Evolutionary conservation across 2,329 filamentous ascomycete genomes (phyloP), one percentile per base, ranked within the genome.

Genomic region (Akanthomyces muscarius): DNA sequence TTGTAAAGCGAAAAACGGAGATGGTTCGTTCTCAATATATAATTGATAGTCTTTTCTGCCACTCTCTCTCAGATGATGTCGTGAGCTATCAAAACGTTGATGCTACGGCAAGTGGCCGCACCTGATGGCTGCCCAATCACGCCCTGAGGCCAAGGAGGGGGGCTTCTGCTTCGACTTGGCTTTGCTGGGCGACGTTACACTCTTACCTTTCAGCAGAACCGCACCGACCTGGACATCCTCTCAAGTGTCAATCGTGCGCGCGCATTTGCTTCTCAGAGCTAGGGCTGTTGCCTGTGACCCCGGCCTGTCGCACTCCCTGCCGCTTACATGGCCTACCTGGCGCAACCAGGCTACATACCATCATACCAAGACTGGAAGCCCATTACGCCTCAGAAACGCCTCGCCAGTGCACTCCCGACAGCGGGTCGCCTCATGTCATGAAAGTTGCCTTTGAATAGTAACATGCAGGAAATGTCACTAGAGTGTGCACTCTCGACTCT

Each of bases 51-150:
- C 4, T 58, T 21, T 7, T 44, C 23, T 44, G 52, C 36, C 21
- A 44, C 36, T 25, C 21, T 25, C 28, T 11, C 5, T 54, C 13
- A 5, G n/a, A 23, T 8, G 13, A 23, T 33, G 11, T 33, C 21
- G 28, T 45, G 41, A 10, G n/a, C 30, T 47, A 28, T 21, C 21
- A 3, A 10, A 21, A 16, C 52, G 52, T 42, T 11, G 18, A 25
- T 25, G 21, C 18, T 44, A n/a, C n/a, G 33, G 33, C 33, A 36
- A 36, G 30, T 33, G 7, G 6, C 33, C n/a, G n/a, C 42, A 58
- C 42, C 55, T 50, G 13, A 41, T n/a, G 44, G 56, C 56, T 58
- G 44, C 56, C 56, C 56, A 58, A 58, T 58, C 44, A 48, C 21
- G 30, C 13, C 16, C 45, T 11, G 45, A 44, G 44, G 30, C 56